These are phyloP conservation scores for Hibiscus mutabilis DNA, from an alignment of 345 rosid genomes.

Conservation along the genomic window DNA sequence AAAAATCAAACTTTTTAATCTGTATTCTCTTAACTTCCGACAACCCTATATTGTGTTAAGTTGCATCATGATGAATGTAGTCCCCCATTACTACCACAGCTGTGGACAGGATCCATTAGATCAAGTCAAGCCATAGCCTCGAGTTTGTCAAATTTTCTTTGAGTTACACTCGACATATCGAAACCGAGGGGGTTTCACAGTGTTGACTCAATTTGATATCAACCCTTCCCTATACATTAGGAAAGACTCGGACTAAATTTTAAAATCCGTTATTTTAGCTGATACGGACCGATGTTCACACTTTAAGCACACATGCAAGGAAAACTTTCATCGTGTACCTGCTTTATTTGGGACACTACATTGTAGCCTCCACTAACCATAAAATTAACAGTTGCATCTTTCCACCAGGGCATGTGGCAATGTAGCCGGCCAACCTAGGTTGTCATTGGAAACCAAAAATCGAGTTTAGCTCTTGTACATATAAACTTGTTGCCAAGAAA, in stretches of 20 bases:
- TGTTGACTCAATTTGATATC: no score
- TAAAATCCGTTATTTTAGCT: no score
- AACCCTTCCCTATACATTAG: no score
- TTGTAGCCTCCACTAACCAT: conserved; percentile 81
- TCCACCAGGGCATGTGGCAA: conserved; percentile 86
- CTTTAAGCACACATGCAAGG: neutral
- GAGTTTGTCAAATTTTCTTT: no score
- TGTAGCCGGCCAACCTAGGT: conserved; percentile 66
- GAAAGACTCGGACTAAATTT: no score
- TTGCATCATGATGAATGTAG: no score
- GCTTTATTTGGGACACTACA: conserved; percentile 54
- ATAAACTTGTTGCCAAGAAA: neutral
- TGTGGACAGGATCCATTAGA: no score
- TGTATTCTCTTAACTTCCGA: neutral
- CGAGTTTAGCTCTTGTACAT: neutral
- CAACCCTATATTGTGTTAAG: neutral
- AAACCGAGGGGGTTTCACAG: no score
- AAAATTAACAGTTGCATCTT: conserved; percentile 64
- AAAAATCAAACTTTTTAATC: neutral
- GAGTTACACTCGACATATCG: no score
- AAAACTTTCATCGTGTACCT: conserved; percentile 26
- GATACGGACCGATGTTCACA: neutral
- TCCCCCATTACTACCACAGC: neutral
- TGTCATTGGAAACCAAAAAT: neutral
- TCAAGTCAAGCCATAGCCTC: no score